phyloP scores from a whole-genome alignment of 805 yeast genomes.

The Candida maesae region DNA sequence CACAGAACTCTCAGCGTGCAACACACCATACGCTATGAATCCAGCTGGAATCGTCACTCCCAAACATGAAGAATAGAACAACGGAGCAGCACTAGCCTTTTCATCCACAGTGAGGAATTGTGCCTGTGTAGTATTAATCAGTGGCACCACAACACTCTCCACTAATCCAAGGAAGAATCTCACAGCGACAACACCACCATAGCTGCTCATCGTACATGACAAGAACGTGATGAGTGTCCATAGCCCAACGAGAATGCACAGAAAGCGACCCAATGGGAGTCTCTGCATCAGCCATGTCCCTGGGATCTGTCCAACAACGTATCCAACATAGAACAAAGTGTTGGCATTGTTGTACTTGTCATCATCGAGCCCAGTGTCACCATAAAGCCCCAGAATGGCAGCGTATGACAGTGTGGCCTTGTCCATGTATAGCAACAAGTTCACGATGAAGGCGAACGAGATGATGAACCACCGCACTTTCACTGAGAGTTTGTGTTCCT shows the following conservation, averaged over 20 bases:
- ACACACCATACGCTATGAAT: constrained; percentile 41
- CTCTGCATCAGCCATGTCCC: constrained; percentile 42
- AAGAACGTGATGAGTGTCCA: constrained; percentile 48
- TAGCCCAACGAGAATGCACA: constrained; percentile 33
- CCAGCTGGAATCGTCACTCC: constrained; percentile 52
- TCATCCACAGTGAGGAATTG: constrained; percentile 47
- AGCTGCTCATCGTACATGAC: constrained; percentile 42
- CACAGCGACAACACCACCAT: constrained; percentile 42
- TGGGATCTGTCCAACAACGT: constrained; percentile 41
- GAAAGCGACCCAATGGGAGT: constrained; percentile 37
- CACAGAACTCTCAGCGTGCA: constrained; percentile 27
- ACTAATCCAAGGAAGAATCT: constrained; percentile 51
- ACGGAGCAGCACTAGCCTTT: constrained; percentile 49
- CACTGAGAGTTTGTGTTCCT: constrained; percentile 36
- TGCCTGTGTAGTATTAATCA: constrained; percentile 43
- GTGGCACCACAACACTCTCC: constrained; percentile 42
- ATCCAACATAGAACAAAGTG: constrained; percentile 53
- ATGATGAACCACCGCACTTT: constrained; percentile 37
- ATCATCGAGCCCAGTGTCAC: constrained; percentile 42
- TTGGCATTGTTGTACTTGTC: constrained; percentile 44
- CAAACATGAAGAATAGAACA: constrained; percentile 49
- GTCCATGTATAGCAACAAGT: constrained; percentile 45
- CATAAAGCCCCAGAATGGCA: constrained; percentile 44
- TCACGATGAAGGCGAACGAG: constrained; percentile 35
- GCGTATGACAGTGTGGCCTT: constrained; percentile 49